phyloP scores from a whole-genome alignment of 176 grass and related monocot species.

The Hsuehochloa calcarea region DNA sequence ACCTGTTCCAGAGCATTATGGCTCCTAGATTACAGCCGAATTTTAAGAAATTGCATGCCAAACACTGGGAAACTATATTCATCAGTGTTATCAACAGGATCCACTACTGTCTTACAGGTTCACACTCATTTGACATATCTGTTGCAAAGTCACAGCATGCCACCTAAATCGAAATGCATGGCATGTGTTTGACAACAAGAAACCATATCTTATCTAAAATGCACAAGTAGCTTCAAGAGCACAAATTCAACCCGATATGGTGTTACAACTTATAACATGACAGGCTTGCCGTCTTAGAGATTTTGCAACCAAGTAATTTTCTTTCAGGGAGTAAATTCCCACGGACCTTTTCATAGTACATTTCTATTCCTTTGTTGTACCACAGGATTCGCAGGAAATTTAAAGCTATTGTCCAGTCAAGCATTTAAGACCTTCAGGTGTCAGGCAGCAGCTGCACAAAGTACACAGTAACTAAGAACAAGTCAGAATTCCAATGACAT shows the following conservation, averaged over 20 bases:
- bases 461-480: not conserved
- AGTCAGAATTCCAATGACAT: not conserved
- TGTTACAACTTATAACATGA: not conserved
- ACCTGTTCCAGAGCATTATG: too few species aligned
- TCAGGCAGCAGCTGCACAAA: not conserved
- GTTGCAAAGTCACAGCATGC: not conserved
- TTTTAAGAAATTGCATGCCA: too few species aligned
- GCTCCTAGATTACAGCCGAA: too few species aligned
- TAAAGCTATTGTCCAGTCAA: not conserved
- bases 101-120: not conserved
- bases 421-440: not conserved
- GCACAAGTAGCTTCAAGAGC: not conserved
- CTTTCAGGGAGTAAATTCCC: not conserved
- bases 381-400: not conserved
- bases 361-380: slow-evolving; percentile 5
- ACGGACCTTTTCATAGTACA: not conserved
- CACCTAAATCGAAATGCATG: not conserved
- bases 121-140: not conserved
- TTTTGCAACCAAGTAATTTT: not conserved
- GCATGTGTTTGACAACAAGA: not conserved
- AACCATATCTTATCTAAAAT: not conserved
- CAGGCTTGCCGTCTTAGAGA: not conserved
- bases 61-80: not conserved
- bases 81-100: not conserved
- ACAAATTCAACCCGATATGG: not conserved